Evolutionary conservation across 495 filamentous ascomycete species (phyloP).

Genomic region (Hypoxylon rickii): DNA sequence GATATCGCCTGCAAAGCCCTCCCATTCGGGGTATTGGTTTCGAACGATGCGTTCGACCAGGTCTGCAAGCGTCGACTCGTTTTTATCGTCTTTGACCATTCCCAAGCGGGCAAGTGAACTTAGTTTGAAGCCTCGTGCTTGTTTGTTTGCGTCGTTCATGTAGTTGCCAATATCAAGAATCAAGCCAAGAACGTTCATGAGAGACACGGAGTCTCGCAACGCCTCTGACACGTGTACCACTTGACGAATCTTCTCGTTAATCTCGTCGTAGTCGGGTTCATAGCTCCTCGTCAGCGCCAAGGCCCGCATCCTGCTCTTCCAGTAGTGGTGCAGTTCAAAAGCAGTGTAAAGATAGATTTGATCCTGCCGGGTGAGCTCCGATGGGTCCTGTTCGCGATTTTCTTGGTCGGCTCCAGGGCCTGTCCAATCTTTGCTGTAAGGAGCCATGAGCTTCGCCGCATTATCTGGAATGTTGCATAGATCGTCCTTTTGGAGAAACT

Average conservation of each 20-base stretch:
- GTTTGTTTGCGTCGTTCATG: constrained; percentile 99
- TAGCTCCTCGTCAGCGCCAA: constrained; percentile 82
- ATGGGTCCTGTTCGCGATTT: constrained; percentile 83
- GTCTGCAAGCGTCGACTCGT: constrained; percentile 93
- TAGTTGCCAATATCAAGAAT: constrained; percentile 98
- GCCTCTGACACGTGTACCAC: constrained; percentile 87
- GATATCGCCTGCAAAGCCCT: constrained; percentile 85
- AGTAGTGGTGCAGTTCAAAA: constrained; percentile 96
- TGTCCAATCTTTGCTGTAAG: constrained; percentile 96
- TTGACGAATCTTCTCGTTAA: constrained; percentile 77
- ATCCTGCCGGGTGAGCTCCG: constrained; percentile 89
- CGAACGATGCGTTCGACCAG: constrained; percentile 97
- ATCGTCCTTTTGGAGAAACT: constrained; percentile 91
- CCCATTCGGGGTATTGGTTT: constrained; percentile 95
- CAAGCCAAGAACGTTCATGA: constrained; percentile 94
- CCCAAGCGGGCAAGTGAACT: constrained; percentile 90
- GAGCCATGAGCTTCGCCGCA: constrained; percentile 84
- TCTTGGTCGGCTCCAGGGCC: constrained; percentile 80
- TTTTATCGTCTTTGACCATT: constrained; percentile 99
- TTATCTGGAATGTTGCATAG: constrained; percentile 92
- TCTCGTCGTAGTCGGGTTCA: constrained; percentile 89
- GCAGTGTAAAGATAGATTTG: constrained; percentile 93
- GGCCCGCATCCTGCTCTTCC: constrained; percentile 95
- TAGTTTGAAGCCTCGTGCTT: constrained; percentile 96
- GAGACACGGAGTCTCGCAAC: constrained; percentile 81